Evolutionary conservation across 108 stramenopile genomes (phyloP), one percentile per base, ranked within the genome.

Genomic region (Conticribra guillardii): DNA sequence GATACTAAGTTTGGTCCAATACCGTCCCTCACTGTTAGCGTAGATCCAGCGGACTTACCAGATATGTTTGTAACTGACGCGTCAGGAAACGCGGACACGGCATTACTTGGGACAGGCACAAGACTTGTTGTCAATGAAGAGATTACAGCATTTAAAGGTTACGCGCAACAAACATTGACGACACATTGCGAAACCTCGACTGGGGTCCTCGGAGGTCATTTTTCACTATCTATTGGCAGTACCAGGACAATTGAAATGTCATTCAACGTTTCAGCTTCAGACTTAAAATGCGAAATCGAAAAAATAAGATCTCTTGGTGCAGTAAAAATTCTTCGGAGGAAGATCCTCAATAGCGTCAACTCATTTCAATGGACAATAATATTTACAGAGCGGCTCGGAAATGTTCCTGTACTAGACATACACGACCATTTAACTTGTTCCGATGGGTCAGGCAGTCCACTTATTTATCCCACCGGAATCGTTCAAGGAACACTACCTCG

Each of bases 171-270:
- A 55, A 75, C 44, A 14, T 44, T 84, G 46, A 66, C 62, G 14
- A 45, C 71, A 17, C 41, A 54, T 15, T 76, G 74, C 27, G 2
- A 47, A 50, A 58, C 68, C 0, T 19, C 64, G 29, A 29, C 5
- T 17, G 64, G 74, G 1, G 34, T 71, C 22, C 37, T 84, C 5
- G 55, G 49, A 29, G 91, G 93, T 18, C 60, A 74, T 32, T 94
- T 92, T 63, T 27, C 64, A 18, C 59, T 94, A 37, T 53, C 72
- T 16, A 69, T 92, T 41, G 80, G 84, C 46, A 85, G 88, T 21
- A 60, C 74, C 19, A 71, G 67, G 26, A 84, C 88, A n/a, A 64
- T 44, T 14, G 65, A 86, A 24, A 69, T 92, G 14, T 61, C 69
- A 4, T 79, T 73, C 54, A 80, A 90, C 46, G 77, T 66, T 17